Percentiles rank a stretch among this genome's conserved stretches.
These are phyloP conservation scores for Spergularia bocconei DNA, from an alignment of 148 eudicot genomes.

Conservation along the genomic window DNA sequence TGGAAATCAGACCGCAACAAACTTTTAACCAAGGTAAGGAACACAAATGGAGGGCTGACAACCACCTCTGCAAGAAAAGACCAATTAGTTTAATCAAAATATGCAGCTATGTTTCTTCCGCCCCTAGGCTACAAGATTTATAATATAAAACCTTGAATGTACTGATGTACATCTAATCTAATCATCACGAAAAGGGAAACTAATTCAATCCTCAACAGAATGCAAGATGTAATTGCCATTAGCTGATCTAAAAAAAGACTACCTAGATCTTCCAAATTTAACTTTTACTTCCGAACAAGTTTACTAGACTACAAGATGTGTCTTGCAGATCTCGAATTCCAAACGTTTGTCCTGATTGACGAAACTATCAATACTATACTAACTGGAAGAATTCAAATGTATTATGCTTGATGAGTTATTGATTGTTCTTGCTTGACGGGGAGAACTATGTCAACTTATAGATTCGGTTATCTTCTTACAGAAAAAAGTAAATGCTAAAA, in stretches of 20 bases:
- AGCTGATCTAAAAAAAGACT: background rate
- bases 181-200: background rate
- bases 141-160: too few relatives aligned
- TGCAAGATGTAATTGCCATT: background rate
- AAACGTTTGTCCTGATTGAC: background rate
- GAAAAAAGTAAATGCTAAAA: background rate
- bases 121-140: background rate
- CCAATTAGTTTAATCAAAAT: conserved; percentile 8
- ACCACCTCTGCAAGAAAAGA: conserved; percentile 61
- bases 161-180: background rate
- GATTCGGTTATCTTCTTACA: background rate
- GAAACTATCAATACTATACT: background rate
- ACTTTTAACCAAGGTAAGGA: conserved; percentile 54
- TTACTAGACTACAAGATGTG: background rate
- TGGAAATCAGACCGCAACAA: conserved; percentile 60
- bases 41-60: conserved; percentile 68
- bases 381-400: background rate
- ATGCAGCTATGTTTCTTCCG: background rate
- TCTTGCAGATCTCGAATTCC: background rate
- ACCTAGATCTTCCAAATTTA: background rate
- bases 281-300: background rate
- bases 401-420: background rate
- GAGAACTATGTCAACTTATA: background rate
- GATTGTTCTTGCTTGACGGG: background rate
- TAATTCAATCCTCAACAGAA: background rate